Conservation (phyloP, 1,139 yeast genomes). For the Cylindricascospora bacillispora region DNA sequence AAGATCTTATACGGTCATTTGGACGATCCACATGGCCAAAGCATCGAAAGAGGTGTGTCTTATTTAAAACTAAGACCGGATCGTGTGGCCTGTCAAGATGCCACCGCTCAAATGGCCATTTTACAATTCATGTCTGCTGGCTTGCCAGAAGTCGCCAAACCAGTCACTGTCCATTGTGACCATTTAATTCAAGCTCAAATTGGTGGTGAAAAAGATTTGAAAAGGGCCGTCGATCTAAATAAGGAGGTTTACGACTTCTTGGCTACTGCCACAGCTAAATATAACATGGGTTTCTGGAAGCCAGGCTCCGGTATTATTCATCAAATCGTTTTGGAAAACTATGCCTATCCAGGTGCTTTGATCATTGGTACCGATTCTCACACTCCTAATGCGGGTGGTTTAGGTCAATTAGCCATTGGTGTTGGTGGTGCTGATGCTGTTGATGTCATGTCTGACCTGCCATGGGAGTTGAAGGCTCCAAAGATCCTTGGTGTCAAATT, state of each 20-base stretch:
- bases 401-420: constrained; percentile 98
- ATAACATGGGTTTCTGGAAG: constrained; percentile 98
- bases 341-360: constrained; percentile 96
- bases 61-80: constrained; percentile 97
- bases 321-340: constrained; percentile 94
- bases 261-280: constrained; percentile 88
- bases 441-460: constrained; percentile 87
- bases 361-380: constrained; percentile 98
- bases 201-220: constrained; percentile 87
- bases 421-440: constrained; percentile 99
- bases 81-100: constrained; percentile 99
- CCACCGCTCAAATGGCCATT: constrained; percentile 99
- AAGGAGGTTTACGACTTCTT: constrained; percentile 96
- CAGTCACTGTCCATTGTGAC: constrained; percentile 97
- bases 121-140: constrained; percentile 98
- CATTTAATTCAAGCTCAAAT: constrained; percentile 97
- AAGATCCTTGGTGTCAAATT: constrained; percentile 93
- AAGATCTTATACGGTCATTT: constrained; percentile 92
- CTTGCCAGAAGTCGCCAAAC: constrained; percentile 87
- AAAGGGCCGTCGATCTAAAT: constrained; percentile 84
- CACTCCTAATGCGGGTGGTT: constrained; percentile 99
- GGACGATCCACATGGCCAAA: constrained; percentile 92
- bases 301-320: constrained; percentile 99
- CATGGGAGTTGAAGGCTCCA: constrained; percentile 99
- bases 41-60: constrained; percentile 89